Conservation (phyloP, 2,329 filamentous ascomycete genomes). For the Colletotrichum sp. region DNA sequence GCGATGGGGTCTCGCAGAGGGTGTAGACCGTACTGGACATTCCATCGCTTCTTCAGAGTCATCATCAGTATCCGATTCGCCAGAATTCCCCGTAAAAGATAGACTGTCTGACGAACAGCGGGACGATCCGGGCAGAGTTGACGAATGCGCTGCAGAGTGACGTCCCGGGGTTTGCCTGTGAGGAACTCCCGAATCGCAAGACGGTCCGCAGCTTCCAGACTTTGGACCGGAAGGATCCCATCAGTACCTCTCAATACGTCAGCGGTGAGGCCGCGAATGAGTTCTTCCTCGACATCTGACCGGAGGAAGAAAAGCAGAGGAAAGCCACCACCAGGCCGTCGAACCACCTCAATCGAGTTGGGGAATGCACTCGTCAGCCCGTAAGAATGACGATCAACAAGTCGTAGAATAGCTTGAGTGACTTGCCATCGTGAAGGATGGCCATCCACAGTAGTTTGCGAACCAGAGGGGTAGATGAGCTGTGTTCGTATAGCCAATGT, state of each 20-base stretch:
- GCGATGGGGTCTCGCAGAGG: slow-evolving; percentile 62
- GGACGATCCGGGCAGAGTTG: slow-evolving; percentile 35
- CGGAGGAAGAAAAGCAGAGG: slow-evolving; percentile 63
- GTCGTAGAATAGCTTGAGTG: slow-evolving; percentile 41
- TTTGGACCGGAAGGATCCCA: slow-evolving; percentile 33
- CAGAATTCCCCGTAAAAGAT: slow-evolving; percentile 68
- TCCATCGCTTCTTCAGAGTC: slow-evolving; percentile 67
- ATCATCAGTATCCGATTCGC: slow-evolving; percentile 64
- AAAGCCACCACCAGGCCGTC: slow-evolving; percentile 42
- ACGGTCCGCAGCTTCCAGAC: slow-evolving; percentile 31
- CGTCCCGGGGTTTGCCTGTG: slow-evolving; percentile 23
- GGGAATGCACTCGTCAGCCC: slow-evolving; percentile 42
- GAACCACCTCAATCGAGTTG: slow-evolving; percentile 50
- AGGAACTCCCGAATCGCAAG: slow-evolving; percentile 29
- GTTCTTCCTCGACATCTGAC: slow-evolving; percentile 46
- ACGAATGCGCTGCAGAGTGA: slow-evolving; percentile 26
- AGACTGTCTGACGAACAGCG: slow-evolving; percentile 38
- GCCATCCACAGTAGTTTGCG: slow-evolving; percentile 53
- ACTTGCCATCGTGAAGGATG: slow-evolving; percentile 58
- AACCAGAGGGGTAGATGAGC: slow-evolving; percentile 61
- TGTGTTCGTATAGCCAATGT: slow-evolving; percentile 59
- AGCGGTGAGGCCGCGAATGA: slow-evolving; percentile 42
- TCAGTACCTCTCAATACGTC: slow-evolving; percentile 40
- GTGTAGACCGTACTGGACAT: slow-evolving; percentile 68
- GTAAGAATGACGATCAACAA: slow-evolving; percentile 42